Base-by-base conservation (phyloP, 2,329 filamentous ascomycete genomes). In the Xylariomycetidae sp. region DNA sequence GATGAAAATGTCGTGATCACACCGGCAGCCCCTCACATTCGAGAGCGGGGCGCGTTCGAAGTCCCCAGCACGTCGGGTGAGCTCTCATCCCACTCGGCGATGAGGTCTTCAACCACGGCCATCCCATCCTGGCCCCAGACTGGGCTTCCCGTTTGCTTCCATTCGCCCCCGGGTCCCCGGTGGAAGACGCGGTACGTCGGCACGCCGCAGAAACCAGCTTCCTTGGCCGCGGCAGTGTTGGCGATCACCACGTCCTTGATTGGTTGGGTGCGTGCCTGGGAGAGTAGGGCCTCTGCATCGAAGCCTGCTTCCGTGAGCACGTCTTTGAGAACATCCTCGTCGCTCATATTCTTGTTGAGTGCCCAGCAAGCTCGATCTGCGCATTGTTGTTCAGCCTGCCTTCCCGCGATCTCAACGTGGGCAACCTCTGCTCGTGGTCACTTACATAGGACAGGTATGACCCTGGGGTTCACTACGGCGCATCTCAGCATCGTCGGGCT, bases 51-150 rank as follows among this genome's bases (percentile, higher is more conserved):
- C n/a, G n/a, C n/a, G n/a, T n/a, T n/a, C n/a, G n/a, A n/a, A n/a
- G n/a, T n/a, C n/a, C n/a, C n/a, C n/a, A 29, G 32, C 10, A 36
- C 25, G 16, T 39, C 32, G 12, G 12, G 4, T 7, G 32, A 35
- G 6, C 19, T 19, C 16, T 39, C 37, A n/a, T 39, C 25, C 37
- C 37, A 39, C 12, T 33, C 37, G n/a, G 28, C 30, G 17, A 40
- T 40, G 25, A 36, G 16, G 16, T 40, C 33, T 26, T 36, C 33
- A 14, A 40, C 33, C 14, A 40, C 33, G 15, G 33, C 33, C n/a
- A 22, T 20, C 19, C 34, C 37, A 28, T 40, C 37, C 25, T 40
- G 37, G 9, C 37, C 37, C 37, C 33, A 40, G 27, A 40, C 30
- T 16, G 31, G 34, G 5, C 22, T 20, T 16, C 37, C 33, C 8